Conservation (phyloP, 495 filamentous ascomycete genomes). For the Immersiella caudata region DNA sequence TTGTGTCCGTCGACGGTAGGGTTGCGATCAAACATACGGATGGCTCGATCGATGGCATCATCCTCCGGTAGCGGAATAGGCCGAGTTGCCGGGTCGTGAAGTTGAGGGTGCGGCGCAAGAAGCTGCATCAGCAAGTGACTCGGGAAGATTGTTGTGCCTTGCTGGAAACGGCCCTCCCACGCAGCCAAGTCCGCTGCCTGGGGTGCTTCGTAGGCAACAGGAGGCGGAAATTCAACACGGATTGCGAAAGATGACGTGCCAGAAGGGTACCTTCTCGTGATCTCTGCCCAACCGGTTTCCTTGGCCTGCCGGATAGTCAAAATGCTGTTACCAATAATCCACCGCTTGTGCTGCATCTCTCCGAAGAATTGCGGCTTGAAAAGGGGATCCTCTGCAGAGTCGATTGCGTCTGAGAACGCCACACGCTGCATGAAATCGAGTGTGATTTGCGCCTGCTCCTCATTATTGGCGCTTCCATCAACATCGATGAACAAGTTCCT, state of each 20-base stretch:
- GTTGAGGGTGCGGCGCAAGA: slow-evolving; percentile 69
- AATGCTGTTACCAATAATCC: slow-evolving; percentile 86
- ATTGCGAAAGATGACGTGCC: slow-evolving; percentile 78
- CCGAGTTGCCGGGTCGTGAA: slow-evolving; percentile 57
- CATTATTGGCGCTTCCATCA: slow-evolving; percentile 71
- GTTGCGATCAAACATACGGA: slow-evolving; percentile 80
- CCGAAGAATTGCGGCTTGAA: slow-evolving; percentile 66
- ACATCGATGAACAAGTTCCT: slow-evolving; percentile 78
- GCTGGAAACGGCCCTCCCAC: slow-evolving; percentile 45
- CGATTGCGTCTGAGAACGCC: slow-evolving; percentile 80
- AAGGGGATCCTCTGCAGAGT: slow-evolving; percentile 66
- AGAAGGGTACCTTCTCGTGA: slow-evolving; percentile 82
- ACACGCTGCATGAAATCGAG: slow-evolving; percentile 96
- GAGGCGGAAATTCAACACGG: slow-evolving; percentile 69
- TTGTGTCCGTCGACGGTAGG: slow-evolving; percentile 94
- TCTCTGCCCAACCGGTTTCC: slow-evolving; percentile 72
- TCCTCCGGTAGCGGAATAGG: slow-evolving; percentile 84
- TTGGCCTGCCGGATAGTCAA: slow-evolving; percentile 81
- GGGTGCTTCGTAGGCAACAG: slow-evolving; percentile 65
- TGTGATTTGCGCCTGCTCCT: slow-evolving; percentile 91
- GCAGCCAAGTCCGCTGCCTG: slow-evolving; percentile 45
- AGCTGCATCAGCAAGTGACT: slow-evolving; percentile 85
- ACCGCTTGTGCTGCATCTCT: slow-evolving; percentile 71
- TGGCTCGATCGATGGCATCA: slow-evolving; percentile 73
- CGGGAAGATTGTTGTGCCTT: slow-evolving; percentile 63